These are phyloP conservation scores for Ustilago trichophora DNA, from an alignment of 1,284 basidiomycete genomes.

Conservation along the genomic window DNA sequence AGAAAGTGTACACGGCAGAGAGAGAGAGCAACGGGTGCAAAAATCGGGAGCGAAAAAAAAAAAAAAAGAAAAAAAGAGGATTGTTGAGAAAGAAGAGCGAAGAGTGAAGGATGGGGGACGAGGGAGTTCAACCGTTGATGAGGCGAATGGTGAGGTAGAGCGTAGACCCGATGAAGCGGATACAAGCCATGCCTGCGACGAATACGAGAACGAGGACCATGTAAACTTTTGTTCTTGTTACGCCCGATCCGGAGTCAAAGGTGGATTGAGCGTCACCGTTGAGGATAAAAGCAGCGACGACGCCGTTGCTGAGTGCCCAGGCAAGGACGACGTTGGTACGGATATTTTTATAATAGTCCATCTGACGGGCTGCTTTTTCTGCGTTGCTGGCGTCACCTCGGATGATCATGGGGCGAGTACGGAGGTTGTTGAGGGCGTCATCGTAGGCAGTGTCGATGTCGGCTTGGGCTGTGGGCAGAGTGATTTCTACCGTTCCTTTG, in stretches of 20 bases:
- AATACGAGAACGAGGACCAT: slow-evolving; percentile 63
- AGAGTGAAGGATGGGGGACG: neutral
- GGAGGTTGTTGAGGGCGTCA: slow-evolving; percentile 83
- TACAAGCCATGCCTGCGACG: slow-evolving; percentile 59
- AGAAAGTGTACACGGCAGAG: no score
- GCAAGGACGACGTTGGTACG: slow-evolving; percentile 87
- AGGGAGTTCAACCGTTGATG: slow-evolving; percentile 30
- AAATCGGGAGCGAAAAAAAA: no score
- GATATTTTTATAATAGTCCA: slow-evolving; percentile 73
- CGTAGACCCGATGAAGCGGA: slow-evolving; percentile 58
- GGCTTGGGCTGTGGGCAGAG: slow-evolving; percentile 82
- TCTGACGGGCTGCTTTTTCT: slow-evolving; percentile 59
- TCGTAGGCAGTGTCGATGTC: slow-evolving; percentile 90
- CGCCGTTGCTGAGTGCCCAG: slow-evolving; percentile 80
- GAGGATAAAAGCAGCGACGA: slow-evolving; percentile 62
- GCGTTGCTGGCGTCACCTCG: slow-evolving; percentile 60
- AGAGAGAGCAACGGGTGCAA: no score
- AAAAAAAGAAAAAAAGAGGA: no score
- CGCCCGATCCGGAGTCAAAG: slow-evolving; percentile 42
- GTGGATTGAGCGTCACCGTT: slow-evolving; percentile 46
- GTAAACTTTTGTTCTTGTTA: slow-evolving; percentile 59
- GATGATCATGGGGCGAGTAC: slow-evolving; percentile 71
- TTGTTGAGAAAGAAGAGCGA: neutral
- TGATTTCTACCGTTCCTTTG: slow-evolving; percentile 78
- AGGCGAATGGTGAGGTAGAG: slow-evolving; percentile 57